Conservation (phyloP, 768 basidiomycete species). For the Hortiboletus flavorubellus region DNA sequence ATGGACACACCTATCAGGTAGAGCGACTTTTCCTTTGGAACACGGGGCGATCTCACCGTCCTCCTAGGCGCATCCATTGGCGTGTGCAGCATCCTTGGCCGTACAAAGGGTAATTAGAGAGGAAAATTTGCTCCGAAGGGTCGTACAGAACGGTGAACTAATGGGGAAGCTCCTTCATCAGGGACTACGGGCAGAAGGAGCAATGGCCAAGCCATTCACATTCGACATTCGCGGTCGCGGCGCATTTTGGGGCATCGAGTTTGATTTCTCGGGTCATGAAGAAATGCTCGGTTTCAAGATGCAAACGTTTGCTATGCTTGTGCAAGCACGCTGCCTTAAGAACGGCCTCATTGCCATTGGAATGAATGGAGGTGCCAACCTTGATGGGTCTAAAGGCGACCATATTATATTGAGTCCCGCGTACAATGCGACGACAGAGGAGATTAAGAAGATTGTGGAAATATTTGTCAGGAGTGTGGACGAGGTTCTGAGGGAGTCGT, state of each 20-base stretch:
- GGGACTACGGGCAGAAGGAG: constrained; percentile 52
- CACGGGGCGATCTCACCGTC: constrained; percentile 2
- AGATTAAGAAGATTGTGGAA: constrained; percentile 67
- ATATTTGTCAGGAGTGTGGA: constrained; percentile 66
- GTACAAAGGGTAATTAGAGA: constrained; percentile 70
- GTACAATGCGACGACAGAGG: constrained; percentile 68
- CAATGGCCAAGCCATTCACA: constrained; percentile 59
- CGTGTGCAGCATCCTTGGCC: constrained; percentile 77
- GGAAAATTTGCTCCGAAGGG: constrained; percentile 69
- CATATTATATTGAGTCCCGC: constrained; percentile 76
- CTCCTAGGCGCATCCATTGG: constrained; percentile 63
- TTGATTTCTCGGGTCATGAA: constrained; percentile 55
- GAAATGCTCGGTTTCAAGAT: constrained; percentile 50
- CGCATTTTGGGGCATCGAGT: constrained; percentile 82
- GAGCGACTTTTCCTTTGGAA: background rate
- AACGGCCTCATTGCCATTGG: constrained; percentile 73
- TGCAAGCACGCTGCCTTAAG: constrained; percentile 66
- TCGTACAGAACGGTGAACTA: constrained; percentile 56
- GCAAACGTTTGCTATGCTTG: constrained; percentile 58
- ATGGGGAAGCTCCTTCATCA: constrained; percentile 53
- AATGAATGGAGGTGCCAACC: constrained; percentile 62
- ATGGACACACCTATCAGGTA: constrained; percentile 85
- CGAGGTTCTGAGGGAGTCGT: constrained; percentile 48
- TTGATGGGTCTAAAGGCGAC: constrained; percentile 72
- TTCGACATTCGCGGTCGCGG: constrained; percentile 85